phyloP scores from a whole-genome alignment of 2,329 filamentous ascomycete species.

The Pseudogymnoascus sp. region DNA sequence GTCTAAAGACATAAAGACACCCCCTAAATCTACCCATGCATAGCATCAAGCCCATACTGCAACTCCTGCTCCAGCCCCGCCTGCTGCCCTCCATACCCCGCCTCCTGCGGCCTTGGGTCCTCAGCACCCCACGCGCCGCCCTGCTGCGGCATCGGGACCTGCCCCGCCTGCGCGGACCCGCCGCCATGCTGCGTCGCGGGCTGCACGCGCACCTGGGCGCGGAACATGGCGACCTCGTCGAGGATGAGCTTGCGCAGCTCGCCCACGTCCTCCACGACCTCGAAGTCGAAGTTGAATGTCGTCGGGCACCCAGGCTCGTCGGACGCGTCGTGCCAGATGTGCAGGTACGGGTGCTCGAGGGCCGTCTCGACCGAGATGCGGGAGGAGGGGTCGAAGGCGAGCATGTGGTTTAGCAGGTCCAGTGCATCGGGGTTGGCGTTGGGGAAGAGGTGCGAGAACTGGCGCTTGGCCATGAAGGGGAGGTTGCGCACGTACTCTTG shows the following conservation, averaged over 20 bases:
- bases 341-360: conserved; percentile 89
- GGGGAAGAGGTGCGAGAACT: conserved; percentile 82
- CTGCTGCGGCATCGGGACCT: conserved; percentile 27
- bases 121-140: conserved; percentile 27
- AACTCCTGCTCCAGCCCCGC: conserved; percentile 30
- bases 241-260: conserved; percentile 98
- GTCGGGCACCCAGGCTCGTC: conserved; percentile 92
- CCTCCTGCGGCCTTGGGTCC: conserved; percentile 30
- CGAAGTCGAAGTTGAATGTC: conserved; percentile 97
- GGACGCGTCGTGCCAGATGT: conserved; percentile 96
- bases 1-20: neutral
- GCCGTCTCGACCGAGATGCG: conserved; percentile 93
- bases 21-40: conserved; percentile 18
- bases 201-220: conserved; percentile 39
- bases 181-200: conserved; percentile 24
- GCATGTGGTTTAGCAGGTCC: conserved; percentile 92
- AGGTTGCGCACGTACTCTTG: conserved; percentile 98
- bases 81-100: conserved; percentile 11
- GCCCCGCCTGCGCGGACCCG: conserved; percentile 18
- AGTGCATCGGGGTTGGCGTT: conserved; percentile 93
- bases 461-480: conserved; percentile 87
- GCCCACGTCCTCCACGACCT: conserved; percentile 87
- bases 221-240: conserved; percentile 86
- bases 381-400: conserved; percentile 89
- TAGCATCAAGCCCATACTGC: conserved; percentile 29